These are phyloP conservation scores for Polygonum maritimum DNA, from an alignment of 148 eudicot species.

Conservation along the genomic window DNA sequence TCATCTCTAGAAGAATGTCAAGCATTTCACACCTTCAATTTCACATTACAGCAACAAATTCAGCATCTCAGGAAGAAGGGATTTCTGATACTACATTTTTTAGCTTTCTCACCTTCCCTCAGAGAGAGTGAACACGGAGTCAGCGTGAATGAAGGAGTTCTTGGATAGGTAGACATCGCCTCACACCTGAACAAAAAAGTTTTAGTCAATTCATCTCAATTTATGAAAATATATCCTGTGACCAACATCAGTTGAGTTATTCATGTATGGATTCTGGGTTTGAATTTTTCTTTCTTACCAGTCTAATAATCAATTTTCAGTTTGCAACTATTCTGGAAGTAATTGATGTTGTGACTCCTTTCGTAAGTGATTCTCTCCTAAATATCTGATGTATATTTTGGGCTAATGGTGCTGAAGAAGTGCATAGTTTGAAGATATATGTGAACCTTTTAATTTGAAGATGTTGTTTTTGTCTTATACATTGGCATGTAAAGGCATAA, in stretches of 20 bases:
- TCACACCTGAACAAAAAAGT: no score
- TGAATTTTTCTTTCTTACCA: neutral
- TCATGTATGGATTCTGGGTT: neutral
- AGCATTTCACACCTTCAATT: no score
- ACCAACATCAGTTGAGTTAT: neutral
- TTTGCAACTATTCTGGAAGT: neutral
- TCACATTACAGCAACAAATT: no score
- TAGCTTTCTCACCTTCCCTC: no score
- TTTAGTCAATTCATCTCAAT: no score
- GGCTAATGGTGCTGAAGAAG: neutral
- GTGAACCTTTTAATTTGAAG: neutral
- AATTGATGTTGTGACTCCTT: neutral
- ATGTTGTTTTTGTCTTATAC: neutral
- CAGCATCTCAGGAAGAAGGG: no score
- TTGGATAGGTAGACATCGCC: no score
- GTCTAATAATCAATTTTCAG: neutral
- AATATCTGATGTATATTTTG: neutral
- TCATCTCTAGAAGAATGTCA: no score
- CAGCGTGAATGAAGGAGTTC: no score
- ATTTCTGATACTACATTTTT: no score
- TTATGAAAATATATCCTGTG: neutral
- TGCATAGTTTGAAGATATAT: neutral
- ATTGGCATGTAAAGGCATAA: neutral
- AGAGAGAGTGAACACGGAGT: no score
- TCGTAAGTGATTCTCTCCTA: neutral